These are phyloP conservation scores for Trichoderma semiorbis DNA, from an alignment of 2,329 filamentous ascomycete genomes.

Conservation along the genomic window DNA sequence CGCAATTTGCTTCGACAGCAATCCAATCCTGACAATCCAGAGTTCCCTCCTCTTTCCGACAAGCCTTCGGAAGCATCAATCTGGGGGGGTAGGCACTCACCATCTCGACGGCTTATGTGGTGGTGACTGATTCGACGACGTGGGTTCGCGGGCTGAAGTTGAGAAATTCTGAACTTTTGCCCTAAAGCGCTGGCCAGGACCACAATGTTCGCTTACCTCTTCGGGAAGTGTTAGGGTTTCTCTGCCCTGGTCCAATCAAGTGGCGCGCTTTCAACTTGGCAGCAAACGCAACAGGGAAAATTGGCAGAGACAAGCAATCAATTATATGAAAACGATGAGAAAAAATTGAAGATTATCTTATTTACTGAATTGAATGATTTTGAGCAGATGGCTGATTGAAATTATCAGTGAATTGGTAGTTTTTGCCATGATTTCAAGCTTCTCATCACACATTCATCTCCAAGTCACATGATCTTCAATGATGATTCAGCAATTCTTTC, in stretches of 20 bases:
- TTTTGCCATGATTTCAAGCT: background rate
- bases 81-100: conserved; percentile 41
- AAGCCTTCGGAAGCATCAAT: background rate
- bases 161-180: conserved; percentile 48
- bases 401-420: background rate
- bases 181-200: conserved; percentile 35
- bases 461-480: conserved; percentile 3
- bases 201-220: conserved; percentile 46
- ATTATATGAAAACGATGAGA: background rate
- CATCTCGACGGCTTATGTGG: conserved; percentile 54
- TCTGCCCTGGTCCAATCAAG: conserved; percentile 34
- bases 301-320: background rate
- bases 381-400: background rate
- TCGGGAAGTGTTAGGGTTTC: conserved; percentile 39
- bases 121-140: conserved; percentile 53
- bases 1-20: background rate
- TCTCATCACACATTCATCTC: background rate
- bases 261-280: background rate
- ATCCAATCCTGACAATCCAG: background rate
- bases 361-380: background rate
- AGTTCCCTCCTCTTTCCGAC: conserved; percentile 1
- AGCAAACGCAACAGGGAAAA: background rate
- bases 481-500: background rate
- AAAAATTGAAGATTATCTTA: background rate
- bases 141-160: conserved; percentile 46